Evolutionary conservation across 2,329 filamentous ascomycete genomes (phyloP).

Genomic region (Sporothrix euskadiensis): DNA sequence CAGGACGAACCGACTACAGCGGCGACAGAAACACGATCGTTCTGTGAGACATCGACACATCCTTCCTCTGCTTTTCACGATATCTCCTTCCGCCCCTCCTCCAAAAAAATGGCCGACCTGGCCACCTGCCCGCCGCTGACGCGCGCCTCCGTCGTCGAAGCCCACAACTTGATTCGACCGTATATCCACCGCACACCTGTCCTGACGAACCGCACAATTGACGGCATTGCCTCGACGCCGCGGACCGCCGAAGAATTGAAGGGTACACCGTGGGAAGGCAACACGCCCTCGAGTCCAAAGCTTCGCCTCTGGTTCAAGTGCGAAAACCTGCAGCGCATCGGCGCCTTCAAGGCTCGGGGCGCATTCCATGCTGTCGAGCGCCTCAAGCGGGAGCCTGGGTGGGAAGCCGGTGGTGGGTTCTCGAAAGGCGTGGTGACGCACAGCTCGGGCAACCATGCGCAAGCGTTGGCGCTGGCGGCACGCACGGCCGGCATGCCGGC

Average conservation of each 20-base stretch:
- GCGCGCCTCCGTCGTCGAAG: constrained; percentile 68
- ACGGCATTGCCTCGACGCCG: constrained; percentile 67
- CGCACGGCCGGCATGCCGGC: constrained; percentile 71
- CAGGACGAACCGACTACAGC: background rate
- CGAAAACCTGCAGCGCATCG: constrained; percentile 87
- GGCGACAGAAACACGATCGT: background rate
- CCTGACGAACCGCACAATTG: constrained; percentile 74
- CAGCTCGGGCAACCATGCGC: constrained; percentile 91
- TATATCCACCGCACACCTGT: constrained; percentile 84
- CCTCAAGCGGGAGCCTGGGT: constrained; percentile 62
- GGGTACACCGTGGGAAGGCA: constrained; percentile 9
- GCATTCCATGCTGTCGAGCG: constrained; percentile 82
- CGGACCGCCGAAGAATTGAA: constrained; percentile 23
- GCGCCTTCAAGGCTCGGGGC: constrained; percentile 89
- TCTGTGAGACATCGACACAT: background rate
- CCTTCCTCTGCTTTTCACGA: background rate
- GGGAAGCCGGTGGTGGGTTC: constrained; percentile 59
- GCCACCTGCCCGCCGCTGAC: constrained; percentile 64
- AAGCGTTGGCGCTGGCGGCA: constrained; percentile 86
- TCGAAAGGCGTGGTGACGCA: constrained; percentile 81
- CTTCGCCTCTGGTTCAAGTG: constrained; percentile 90
- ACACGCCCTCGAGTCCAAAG: constrained; percentile 59
- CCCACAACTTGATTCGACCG: constrained; percentile 70
- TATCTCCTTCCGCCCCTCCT: background rate
- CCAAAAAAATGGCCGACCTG: constrained; percentile 52